A percentile compares a stretch with the other conserved stretches of the same genome.
Conservation (phyloP, 257 asterid genomes). For the Lycium barbarum region DNA sequence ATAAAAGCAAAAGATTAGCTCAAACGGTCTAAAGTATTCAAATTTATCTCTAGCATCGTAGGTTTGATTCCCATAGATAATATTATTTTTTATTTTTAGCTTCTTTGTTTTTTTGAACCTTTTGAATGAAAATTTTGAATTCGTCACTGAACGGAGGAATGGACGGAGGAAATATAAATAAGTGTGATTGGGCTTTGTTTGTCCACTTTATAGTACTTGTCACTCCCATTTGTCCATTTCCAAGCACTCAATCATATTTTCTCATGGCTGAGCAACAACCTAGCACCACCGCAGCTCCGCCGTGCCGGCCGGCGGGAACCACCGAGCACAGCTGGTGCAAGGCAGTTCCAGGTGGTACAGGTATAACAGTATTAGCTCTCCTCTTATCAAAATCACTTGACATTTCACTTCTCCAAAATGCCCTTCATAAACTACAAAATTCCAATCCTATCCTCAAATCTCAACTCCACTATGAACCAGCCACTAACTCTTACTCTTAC, state of each 20-base stretch:
- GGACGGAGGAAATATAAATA: too few species aligned
- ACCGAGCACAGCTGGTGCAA: conserved; percentile 96
- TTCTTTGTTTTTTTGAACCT: too few species aligned
- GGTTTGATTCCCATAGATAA: too few species aligned
- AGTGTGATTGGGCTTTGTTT: neutral
- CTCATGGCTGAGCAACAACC: conserved; percentile 34
- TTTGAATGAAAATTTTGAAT: too few species aligned
- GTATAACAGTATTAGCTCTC: conserved; percentile 74
- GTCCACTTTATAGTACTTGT: neutral
- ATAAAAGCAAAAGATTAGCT: too few species aligned
- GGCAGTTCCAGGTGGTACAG: conserved; percentile 92
- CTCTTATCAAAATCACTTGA: conserved; percentile 62
- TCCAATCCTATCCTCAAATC: conserved; percentile 87
- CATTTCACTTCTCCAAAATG: conserved; percentile 51
- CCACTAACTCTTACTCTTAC: conserved; percentile 60
- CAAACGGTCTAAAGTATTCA: too few species aligned
- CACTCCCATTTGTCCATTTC: neutral
- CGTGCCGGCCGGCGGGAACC: conserved; percentile 61
- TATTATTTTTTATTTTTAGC: too few species aligned
- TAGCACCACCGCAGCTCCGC: conserved; percentile 5
- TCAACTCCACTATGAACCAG: conserved; percentile 54
- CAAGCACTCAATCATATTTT: too few species aligned
- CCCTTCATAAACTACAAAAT: conserved; percentile 66
- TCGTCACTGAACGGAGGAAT: too few species aligned
- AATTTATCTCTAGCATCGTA: too few species aligned